phyloP scores from a whole-genome alignment of 2,329 filamentous ascomycete genomes.

The Fusarium falciforme region DNA sequence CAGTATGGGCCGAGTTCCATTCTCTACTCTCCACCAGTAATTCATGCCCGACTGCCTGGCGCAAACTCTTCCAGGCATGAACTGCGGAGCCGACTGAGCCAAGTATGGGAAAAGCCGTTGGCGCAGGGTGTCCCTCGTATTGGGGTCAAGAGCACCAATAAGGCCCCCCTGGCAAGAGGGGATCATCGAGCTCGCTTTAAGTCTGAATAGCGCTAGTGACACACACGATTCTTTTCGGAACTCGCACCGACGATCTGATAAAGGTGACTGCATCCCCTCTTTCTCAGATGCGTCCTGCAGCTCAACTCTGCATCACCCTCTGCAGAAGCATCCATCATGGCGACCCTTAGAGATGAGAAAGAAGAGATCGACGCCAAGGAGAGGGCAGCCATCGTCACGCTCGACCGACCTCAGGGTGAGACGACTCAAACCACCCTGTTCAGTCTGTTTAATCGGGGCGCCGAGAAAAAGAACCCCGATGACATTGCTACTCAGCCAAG shows the following conservation, averaged over 20 bases:
- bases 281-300: not conserved
- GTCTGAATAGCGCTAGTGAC: not conserved
- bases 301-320: not conserved
- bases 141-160: not conserved
- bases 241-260: not conserved
- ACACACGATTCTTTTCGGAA: not conserved
- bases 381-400: not conserved
- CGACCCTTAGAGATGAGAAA: not conserved
- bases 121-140: not conserved
- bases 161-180: not conserved
- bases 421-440: not conserved
- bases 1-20: not conserved
- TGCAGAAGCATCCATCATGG: not conserved
- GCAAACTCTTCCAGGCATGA: not conserved
- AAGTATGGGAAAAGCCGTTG: not conserved
- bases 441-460: not conserved
- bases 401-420: not conserved
- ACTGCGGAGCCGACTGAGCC: not conserved
- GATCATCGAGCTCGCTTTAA: not conserved
- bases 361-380: not conserved
- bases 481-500: not conserved
- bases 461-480: not conserved
- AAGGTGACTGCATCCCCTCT: not conserved
- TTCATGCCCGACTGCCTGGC: not conserved
- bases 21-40: not conserved